Conservation (phyloP, 2,329 filamentous ascomycete species). For the Colletotrichum ledebouriae region DNA sequence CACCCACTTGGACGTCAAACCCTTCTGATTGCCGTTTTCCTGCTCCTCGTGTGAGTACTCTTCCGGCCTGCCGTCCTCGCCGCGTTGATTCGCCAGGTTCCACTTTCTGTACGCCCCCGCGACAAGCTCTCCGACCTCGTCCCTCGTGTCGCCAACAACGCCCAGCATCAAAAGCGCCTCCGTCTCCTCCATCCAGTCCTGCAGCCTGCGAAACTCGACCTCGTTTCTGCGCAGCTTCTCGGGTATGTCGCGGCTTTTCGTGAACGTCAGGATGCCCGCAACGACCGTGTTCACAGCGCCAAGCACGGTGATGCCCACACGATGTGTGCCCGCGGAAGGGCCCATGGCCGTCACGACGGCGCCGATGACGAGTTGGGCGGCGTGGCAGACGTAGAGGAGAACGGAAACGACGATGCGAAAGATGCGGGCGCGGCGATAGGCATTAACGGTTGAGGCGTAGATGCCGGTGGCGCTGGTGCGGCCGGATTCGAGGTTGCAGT, state of each 20-base stretch:
- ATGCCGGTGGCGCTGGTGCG: constrained; percentile 54
- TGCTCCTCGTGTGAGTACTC: not conserved
- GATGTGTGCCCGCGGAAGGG: constrained; percentile 60
- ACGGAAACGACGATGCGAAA: constrained; percentile 53
- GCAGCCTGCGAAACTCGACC: constrained; percentile 60
- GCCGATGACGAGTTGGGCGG: constrained; percentile 62
- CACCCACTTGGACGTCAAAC: constrained; percentile 7
- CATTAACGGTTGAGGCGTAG: constrained; percentile 55
- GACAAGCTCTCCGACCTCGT: constrained; percentile 59
- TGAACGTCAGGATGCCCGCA: constrained; percentile 70
- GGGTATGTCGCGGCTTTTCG: constrained; percentile 65
- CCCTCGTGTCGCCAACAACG: constrained; percentile 56
- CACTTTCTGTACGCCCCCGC: constrained; percentile 59
- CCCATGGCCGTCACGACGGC: constrained; percentile 62
- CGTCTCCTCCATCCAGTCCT: constrained; percentile 68
- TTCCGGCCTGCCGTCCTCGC: constrained; percentile 57
- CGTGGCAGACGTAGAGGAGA: constrained; percentile 58
- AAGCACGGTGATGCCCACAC: constrained; percentile 66
- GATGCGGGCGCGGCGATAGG: constrained; percentile 49
- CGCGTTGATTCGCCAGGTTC: constrained; percentile 56
- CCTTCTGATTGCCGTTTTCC: not conserved
- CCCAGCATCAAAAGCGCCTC: constrained; percentile 60
- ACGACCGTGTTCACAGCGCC: constrained; percentile 74
- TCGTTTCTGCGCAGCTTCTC: constrained; percentile 61
- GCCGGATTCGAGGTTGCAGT: constrained; percentile 51